phyloP scores from a whole-genome alignment of 106 monocot species.

The Dioscorea alata region DNA sequence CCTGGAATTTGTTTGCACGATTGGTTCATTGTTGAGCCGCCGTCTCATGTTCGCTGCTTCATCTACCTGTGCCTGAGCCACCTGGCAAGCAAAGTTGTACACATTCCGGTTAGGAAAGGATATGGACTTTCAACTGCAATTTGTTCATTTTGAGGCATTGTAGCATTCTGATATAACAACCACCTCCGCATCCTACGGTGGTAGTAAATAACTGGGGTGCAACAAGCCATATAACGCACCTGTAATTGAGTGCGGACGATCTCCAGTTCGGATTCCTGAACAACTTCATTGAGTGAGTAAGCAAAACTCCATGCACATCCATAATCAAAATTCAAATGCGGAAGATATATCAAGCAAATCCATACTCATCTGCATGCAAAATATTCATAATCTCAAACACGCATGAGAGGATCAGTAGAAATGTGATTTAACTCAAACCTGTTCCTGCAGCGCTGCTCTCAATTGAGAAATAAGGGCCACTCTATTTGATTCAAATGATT shows the following conservation, averaged over 20 bases:
- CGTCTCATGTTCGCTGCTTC: constrained; percentile 74
- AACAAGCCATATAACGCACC: constrained; percentile 19
- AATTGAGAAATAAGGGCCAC: constrained; percentile 57
- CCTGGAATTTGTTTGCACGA: constrained; percentile 16
- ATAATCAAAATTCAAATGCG: constrained; percentile 20
- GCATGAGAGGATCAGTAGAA: background rate
- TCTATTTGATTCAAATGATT: constrained; percentile 60
- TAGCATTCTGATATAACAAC: too few relatives aligned
- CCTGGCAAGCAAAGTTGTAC: constrained; percentile 25
- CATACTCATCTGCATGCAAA: constrained; percentile 18
- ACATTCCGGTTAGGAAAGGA: too few relatives aligned
- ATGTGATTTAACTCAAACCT: constrained; percentile 42
- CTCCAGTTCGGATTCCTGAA: constrained; percentile 89
- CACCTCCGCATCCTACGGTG: too few relatives aligned
- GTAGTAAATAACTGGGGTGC: too few relatives aligned
- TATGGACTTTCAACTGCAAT: too few relatives aligned
- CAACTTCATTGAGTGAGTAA: constrained; percentile 23
- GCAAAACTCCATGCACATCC: constrained; percentile 13
- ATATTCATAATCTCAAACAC: constrained; percentile 14
- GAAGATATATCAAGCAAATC: constrained; percentile 10
- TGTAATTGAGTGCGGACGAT: constrained; percentile 79
- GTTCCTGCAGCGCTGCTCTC: constrained; percentile 76
- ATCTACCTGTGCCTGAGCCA: constrained; percentile 64
- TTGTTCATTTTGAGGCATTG: too few relatives aligned
- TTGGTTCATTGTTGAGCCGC: constrained; percentile 67